These are phyloP conservation scores for Blastobotrys persicus DNA, from an alignment of 1,139 yeast genomes.

Conservation along the genomic window DNA sequence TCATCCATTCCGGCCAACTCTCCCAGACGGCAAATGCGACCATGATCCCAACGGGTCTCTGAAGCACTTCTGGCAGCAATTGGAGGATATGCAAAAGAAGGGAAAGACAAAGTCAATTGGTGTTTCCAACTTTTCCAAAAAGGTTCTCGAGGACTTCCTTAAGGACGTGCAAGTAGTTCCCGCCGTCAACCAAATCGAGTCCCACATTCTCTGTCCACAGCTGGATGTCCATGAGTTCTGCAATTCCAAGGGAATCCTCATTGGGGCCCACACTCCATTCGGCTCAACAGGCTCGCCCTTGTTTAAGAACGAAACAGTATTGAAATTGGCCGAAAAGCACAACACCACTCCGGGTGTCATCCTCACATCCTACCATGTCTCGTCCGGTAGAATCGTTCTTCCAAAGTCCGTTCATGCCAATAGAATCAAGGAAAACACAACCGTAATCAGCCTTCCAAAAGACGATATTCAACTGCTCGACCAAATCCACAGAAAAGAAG, in stretches of 20 bases:
- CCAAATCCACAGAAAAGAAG: constrained; percentile 7
- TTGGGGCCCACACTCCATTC: constrained; percentile 81
- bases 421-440: constrained; percentile 49
- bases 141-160: constrained; percentile 65
- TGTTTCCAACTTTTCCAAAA: constrained; percentile 75
- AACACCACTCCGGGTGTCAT: constrained; percentile 44
- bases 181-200: constrained; percentile 72
- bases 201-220: constrained; percentile 84
- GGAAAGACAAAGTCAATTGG: constrained; percentile 76
- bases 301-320: constrained; percentile 18
- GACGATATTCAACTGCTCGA: constrained; percentile 19
- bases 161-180: constrained; percentile 39
- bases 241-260: constrained; percentile 56
- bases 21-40: constrained; percentile 34
- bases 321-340: constrained; percentile 34
- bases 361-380: constrained; percentile 44
- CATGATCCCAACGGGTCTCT: constrained; percentile 51
- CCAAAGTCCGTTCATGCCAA: constrained; percentile 72
- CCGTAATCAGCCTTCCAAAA: constrained; percentile 15
- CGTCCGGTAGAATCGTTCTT: constrained; percentile 37
- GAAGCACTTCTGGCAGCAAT: constrained; percentile 54
- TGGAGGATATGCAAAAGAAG: constrained; percentile 53
- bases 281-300: constrained; percentile 23
- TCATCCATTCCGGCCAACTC: constrained; percentile 41
- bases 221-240: constrained; percentile 60